Evolutionary conservation across 108 stramenopile species (phyloP).

Genomic region (Fragilaria crotonensis): DNA sequence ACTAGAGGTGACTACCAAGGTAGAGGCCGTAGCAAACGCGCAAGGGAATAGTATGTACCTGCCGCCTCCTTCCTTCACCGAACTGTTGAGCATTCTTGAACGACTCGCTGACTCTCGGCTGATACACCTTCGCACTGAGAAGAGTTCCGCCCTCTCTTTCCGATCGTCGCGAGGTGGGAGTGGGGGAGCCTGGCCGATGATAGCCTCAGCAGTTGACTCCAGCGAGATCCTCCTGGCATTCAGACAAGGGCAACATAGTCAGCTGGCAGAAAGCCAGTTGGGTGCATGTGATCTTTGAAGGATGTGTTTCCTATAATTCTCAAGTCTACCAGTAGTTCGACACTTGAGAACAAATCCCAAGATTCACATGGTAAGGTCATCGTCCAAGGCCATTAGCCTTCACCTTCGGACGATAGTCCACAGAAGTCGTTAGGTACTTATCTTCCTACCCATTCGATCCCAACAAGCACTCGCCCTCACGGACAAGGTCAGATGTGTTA

Average conservation of each 20-base stretch:
- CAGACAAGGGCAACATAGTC: conserved; percentile 35
- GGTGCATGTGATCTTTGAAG: too few species aligned
- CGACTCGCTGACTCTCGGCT: conserved; percentile 40
- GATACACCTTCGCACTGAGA: conserved; percentile 32
- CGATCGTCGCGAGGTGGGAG: conserved; percentile 33
- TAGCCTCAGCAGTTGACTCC: conserved; percentile 43
- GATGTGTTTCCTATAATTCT: too few species aligned
- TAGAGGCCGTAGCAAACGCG: conserved; percentile 58
- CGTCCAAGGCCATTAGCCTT: too few species aligned
- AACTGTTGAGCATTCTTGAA: conserved; percentile 39
- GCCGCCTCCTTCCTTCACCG: conserved; percentile 50
- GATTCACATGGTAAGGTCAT: too few species aligned
- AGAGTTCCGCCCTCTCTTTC: conserved; percentile 23
- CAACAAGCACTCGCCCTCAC: neutral
- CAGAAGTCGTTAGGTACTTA: too few species aligned
- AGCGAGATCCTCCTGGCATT: conserved; percentile 45
- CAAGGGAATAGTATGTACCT: conserved; percentile 51
- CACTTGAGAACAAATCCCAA: too few species aligned
- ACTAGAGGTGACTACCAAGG: conserved; percentile 65
- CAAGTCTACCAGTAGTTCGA: too few species aligned
- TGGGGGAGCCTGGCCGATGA: conserved; percentile 58
- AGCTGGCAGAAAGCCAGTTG: conserved; percentile 47
- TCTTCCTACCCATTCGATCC: too few species aligned
- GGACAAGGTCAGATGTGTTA: neutral
- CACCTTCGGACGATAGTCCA: too few species aligned